Evolutionary conservation across 768 basidiomycete species (phyloP).

Genomic region (Trametes villosa): DNA sequence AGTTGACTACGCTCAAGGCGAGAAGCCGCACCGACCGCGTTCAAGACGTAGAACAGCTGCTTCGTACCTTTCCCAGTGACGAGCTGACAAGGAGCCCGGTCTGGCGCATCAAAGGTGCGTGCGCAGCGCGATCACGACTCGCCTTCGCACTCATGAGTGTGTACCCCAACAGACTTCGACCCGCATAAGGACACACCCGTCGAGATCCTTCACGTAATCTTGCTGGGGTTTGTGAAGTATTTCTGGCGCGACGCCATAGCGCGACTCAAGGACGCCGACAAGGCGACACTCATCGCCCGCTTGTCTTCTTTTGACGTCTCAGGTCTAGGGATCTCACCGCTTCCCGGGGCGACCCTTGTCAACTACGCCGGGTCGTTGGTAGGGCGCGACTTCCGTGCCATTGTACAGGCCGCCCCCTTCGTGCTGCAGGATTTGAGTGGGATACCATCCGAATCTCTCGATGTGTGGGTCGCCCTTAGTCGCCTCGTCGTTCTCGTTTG

Average conservation of each 20-base stretch:
- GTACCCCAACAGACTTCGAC: conserved; percentile 42
- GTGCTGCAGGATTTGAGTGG: conserved; percentile 40
- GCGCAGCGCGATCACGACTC: neutral
- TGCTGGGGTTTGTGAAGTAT: conserved; percentile 53
- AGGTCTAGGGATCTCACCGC: conserved; percentile 38
- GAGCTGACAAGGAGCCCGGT: conserved; percentile 39
- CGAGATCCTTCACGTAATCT: conserved; percentile 48
- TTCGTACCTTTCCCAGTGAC: conserved; percentile 17
- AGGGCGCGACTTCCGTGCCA: conserved; percentile 38
- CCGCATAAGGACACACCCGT: conserved; percentile 49
- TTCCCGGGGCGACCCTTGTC: conserved; percentile 40
- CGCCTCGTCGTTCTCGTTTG: conserved; percentile 43
- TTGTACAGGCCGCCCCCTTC: conserved; percentile 42
- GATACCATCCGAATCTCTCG: conserved; percentile 30
- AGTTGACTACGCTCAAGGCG: neutral
- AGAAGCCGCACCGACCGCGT: conserved; percentile 21
- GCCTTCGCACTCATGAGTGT: neutral
- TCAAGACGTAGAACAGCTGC: conserved; percentile 13
- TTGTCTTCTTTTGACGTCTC: conserved; percentile 37
- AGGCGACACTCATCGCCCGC: conserved; percentile 33
- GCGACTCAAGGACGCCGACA: conserved; percentile 25
- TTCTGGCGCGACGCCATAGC: conserved; percentile 45
- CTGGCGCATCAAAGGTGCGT: conserved; percentile 30
- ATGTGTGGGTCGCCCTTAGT: conserved; percentile 40
- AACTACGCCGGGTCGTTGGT: conserved; percentile 42